Evolutionary conservation across 1,284 basidiomycete genomes (phyloP).

Genomic region (Wolfiporia cocos): DNA sequence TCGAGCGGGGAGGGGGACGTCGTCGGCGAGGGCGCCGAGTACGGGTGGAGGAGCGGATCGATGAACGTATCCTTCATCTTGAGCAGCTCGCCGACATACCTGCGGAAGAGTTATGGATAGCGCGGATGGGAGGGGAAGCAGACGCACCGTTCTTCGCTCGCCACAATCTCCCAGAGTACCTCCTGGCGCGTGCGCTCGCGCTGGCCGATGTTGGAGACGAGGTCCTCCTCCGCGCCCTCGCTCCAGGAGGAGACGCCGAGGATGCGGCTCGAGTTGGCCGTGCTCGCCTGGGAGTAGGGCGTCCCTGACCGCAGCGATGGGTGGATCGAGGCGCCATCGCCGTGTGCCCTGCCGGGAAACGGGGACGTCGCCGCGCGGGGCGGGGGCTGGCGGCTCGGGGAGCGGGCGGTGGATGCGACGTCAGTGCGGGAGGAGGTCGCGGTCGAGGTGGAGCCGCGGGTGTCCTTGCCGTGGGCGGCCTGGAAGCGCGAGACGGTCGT

Average conservation of each 20-base stretch:
- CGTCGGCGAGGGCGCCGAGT: conserved; percentile 45
- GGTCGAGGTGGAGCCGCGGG: conserved; percentile 60
- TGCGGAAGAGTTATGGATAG: conserved; percentile 28
- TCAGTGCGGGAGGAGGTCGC: conserved; percentile 39
- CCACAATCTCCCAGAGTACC: conserved; percentile 97
- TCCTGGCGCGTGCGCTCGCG: conserved; percentile 95
- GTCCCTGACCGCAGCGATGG: conserved; percentile 69
- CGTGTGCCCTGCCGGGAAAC: conserved; percentile 42
- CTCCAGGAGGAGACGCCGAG: conserved; percentile 88
- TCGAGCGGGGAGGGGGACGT: conserved; percentile 53
- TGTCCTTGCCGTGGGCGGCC: conserved; percentile 61
- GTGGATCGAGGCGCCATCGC: conserved; percentile 47
- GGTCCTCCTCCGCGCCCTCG: conserved; percentile 91
- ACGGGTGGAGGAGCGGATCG: conserved; percentile 83
- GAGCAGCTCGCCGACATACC: conserved; percentile 87
- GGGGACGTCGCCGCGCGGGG: conserved; percentile 58
- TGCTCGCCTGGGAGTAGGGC: conserved; percentile 73
- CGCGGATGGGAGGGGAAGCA: conserved; percentile 4
- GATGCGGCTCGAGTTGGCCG: conserved; percentile 57
- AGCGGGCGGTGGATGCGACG: conserved; percentile 31
- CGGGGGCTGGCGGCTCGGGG: conserved; percentile 42
- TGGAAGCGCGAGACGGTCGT: conserved; percentile 71
- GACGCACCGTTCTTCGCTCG: conserved; percentile 88
- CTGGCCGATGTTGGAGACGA: conserved; percentile 89
- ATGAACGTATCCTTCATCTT: conserved; percentile 94